These are phyloP conservation scores for Willaertia magna DNA, from an alignment of 208 protist species.

Conservation along the genomic window DNA sequence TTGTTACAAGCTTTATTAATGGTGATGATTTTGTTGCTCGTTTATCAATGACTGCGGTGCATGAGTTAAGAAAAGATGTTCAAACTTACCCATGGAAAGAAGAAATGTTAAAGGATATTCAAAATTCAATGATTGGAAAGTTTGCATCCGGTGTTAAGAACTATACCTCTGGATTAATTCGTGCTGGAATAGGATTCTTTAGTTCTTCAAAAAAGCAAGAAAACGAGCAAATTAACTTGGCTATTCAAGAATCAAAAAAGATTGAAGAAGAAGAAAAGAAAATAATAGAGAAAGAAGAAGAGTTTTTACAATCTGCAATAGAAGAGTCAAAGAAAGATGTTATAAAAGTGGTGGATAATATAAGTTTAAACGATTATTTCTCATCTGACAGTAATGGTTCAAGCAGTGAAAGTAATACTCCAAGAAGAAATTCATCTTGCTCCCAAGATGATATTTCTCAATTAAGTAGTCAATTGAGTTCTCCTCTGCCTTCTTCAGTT, in stretches of 20 bases:
- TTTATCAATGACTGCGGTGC: not conserved
- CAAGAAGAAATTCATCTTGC: too few relatives aligned
- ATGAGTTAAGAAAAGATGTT: not conserved
- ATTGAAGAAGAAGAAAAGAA: not conserved
- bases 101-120: slow-evolving; percentile 8
- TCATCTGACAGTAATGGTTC: not conserved
- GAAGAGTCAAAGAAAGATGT: not conserved
- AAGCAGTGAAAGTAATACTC: not conserved
- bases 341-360: too few relatives aligned
- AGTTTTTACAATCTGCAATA: not conserved
- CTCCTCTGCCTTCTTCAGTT: not conserved
- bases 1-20: slow-evolving; percentile 1
- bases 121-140: not conserved
- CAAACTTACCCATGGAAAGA: slow-evolving; percentile 4
- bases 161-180: not conserved
- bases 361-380: too few relatives aligned
- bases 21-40: not conserved
- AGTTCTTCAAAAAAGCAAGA: not conserved
- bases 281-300: not conserved
- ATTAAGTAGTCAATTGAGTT: not conserved
- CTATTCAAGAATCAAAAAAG: not conserved
- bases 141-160: not conserved
- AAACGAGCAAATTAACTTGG: not conserved
- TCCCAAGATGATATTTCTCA: not conserved
- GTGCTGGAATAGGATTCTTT: not conserved